phyloP scores from a whole-genome alignment of 2,329 filamentous ascomycete species.

The Pezicula radicicola region DNA sequence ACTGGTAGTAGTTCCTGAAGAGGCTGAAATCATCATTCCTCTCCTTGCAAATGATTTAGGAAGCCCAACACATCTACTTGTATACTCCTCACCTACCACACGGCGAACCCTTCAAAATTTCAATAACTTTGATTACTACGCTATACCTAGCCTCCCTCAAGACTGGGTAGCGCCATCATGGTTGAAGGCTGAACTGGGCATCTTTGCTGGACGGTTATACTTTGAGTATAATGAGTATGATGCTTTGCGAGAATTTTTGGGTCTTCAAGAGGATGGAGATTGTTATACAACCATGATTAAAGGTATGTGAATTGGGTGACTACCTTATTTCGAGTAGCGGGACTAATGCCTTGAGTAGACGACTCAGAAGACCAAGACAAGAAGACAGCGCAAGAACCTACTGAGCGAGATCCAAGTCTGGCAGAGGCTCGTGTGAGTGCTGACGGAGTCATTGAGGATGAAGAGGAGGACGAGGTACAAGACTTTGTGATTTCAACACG shows the following conservation, averaged over 20 bases:
- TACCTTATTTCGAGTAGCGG: too few relatives aligned
- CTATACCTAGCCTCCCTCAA: conserved; percentile 42
- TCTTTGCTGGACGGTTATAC: conserved; percentile 60
- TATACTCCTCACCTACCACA: conserved; percentile 59
- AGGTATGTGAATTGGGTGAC: too few relatives aligned
- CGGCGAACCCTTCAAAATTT: conserved; percentile 54
- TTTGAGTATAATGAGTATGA: conserved; percentile 47
- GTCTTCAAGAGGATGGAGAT: conserved; percentile 4
- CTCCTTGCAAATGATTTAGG: conserved; percentile 27
- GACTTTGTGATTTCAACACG: background rate
- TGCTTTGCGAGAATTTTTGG: conserved; percentile 26
- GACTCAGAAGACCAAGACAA: too few relatives aligned
- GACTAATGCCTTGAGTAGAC: too few relatives aligned
- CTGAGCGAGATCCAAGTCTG: too few relatives aligned
- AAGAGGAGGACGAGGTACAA: background rate
- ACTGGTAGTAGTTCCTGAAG: conserved; percentile 59
- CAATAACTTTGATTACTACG: conserved; percentile 49
- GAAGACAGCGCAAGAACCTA: too few relatives aligned
- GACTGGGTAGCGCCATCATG: conserved; percentile 43
- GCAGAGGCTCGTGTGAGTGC: background rate
- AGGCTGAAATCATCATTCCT: conserved; percentile 54
- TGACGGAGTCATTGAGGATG: background rate
- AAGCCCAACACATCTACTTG: conserved; percentile 23
- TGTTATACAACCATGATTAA: too few relatives aligned
- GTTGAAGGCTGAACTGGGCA: conserved; percentile 55